phyloP scores from a whole-genome alignment of 2,329 filamentous ascomycete genomes.

The Cercospora sojina region DNA sequence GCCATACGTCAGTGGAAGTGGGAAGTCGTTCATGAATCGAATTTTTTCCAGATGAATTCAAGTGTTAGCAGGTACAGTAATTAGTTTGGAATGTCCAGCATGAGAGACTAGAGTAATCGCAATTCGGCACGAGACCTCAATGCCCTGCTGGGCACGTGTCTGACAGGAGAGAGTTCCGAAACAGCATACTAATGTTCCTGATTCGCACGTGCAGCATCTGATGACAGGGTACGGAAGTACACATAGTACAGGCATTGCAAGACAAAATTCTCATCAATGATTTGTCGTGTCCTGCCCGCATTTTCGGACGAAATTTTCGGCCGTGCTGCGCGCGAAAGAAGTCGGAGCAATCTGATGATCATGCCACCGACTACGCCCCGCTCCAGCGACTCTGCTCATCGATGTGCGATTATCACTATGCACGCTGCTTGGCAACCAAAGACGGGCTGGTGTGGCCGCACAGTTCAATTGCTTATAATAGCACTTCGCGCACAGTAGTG shows the following conservation, averaged over 20 bases:
- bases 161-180: neutral
- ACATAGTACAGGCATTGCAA: neutral
- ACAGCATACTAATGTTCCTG: neutral
- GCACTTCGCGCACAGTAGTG: too few relatives aligned
- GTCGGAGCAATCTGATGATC: neutral
- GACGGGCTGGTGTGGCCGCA: too few relatives aligned
- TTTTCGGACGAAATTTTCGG: neutral
- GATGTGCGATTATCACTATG: neutral
- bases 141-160: neutral
- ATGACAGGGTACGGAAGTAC: neutral
- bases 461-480: too few relatives aligned
- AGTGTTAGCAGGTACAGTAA: neutral
- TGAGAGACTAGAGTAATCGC: neutral
- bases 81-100: neutral
- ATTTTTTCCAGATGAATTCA: neutral
- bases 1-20: neutral
- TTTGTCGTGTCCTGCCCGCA: neutral
- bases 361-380: neutral
- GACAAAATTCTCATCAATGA: neutral
- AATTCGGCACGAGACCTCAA: neutral
- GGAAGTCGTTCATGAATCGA: neutral
- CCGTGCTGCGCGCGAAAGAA: neutral
- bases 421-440: neutral
- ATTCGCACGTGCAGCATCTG: neutral
- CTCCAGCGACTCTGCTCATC: neutral